Evolutionary conservation across 176 grass and related monocot species (phyloP).

Genomic region (Dactylis glomerata): DNA sequence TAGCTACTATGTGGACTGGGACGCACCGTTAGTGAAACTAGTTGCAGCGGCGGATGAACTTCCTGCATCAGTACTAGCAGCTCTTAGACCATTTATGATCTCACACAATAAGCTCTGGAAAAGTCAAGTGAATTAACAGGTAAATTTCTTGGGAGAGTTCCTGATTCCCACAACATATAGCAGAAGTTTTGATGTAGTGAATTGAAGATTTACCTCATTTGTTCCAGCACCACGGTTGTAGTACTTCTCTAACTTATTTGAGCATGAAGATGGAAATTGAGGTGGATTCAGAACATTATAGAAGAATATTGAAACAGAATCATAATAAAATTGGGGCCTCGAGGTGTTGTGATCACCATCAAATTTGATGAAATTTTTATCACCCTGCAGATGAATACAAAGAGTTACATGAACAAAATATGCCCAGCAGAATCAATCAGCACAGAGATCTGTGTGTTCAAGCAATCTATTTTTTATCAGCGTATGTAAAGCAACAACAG

Average conservation of each 20-base stretch:
- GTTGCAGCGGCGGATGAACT: constrained; percentile 79
- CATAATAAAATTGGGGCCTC: constrained; percentile 96
- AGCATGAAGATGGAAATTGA: constrained; percentile 63
- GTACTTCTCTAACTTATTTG: constrained; percentile 85
- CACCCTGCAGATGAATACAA: constrained; percentile 56
- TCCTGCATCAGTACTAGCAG: constrained; percentile 62
- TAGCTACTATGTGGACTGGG: neutral
- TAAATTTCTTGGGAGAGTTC: constrained; percentile 3
- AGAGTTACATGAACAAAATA: constrained; percentile 22
- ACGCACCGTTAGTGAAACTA: constrained; percentile 60
- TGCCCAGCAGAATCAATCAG: neutral
- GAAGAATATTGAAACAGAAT: constrained; percentile 99
- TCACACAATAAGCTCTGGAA: constrained; percentile 91
- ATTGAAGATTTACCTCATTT: constrained; percentile 66
- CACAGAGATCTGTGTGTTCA: neutral
- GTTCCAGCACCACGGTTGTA: constrained; percentile 62
- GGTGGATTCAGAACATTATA: constrained; percentile 89
- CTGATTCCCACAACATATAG: neutral
- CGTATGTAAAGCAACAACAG: constrained; percentile 1
- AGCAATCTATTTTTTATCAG: constrained; percentile 3
- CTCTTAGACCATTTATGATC: constrained; percentile 81
- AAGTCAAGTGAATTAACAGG: constrained; percentile 22
- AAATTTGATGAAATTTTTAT: constrained; percentile 99
- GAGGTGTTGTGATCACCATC: constrained; percentile 93
- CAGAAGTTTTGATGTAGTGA: constrained; percentile 8